phyloP scores from a whole-genome alignment of 495 filamentous ascomycete species.

The Podospora bellae-mahoneyi region DNA sequence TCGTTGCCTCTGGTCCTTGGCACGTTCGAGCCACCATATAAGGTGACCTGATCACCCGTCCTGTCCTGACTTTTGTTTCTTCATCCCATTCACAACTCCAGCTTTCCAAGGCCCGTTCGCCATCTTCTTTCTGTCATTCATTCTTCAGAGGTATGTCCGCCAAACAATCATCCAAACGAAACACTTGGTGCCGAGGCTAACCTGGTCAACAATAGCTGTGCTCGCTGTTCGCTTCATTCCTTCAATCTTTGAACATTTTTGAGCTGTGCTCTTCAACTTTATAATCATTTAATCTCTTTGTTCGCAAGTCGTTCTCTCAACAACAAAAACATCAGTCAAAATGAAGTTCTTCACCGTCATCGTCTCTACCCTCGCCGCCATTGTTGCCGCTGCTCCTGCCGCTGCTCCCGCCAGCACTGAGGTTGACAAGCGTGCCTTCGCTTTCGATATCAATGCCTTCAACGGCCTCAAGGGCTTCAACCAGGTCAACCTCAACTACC shows the following conservation, averaged over 20 bases:
- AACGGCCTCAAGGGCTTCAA: constrained; percentile 40
- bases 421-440: constrained; percentile 28
- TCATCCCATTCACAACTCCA: constrained; percentile 41
- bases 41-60: constrained; percentile 28
- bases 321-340: constrained; percentile 32
- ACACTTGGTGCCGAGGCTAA: constrained; percentile 14
- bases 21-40: constrained; percentile 38
- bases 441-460: constrained; percentile 38
- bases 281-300: constrained; percentile 39
- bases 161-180: neutral
- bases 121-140: constrained; percentile 44
- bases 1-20: constrained; percentile 22
- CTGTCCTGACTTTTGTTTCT: constrained; percentile 29
- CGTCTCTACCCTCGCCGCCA: constrained; percentile 39
- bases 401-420: constrained; percentile 12
- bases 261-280: constrained; percentile 48
- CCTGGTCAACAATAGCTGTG: constrained; percentile 39
- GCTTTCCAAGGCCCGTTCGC: constrained; percentile 23
- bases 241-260: constrained; percentile 41
- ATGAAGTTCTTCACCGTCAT: constrained; percentile 46
- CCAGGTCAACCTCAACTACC: constrained; percentile 47
- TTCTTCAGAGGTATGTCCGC: constrained; percentile 45
- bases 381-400: constrained; percentile 38
- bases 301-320: constrained; percentile 21
- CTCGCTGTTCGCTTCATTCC: constrained; percentile 50